Base-by-base conservation (phyloP, 75 land plant genomes). In the Azolla pinnata region DNA sequence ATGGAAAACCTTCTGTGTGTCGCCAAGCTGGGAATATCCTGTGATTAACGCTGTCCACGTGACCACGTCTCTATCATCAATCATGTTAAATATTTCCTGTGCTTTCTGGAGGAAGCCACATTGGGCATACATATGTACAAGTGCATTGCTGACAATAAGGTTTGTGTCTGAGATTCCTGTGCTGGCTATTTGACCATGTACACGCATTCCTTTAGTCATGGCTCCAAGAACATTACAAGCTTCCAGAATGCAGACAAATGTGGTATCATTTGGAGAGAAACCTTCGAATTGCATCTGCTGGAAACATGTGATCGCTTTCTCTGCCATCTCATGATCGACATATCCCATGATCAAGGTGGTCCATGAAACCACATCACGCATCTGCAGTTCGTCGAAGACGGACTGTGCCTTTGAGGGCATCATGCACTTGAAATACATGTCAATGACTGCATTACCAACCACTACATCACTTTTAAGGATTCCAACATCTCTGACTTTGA, bases 351-450 rank as follows among this genome's bases (percentile, higher is more conserved):
- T 52, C 71, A 80, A 66, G 17, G 80, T 61, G 64, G 76, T 80
- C 82, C 80, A 80, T 28, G 75, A 62, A 42, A 79, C 80, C 44
- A 72, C 67, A 68, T 69, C 75, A 47, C 68, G 29, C 9, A n/a
- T 57, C 28, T 59, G 61, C 56, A 72, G 54, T 18, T 38, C 33
- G 20, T 76, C 62, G 53, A 80, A 80, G 21, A 71, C 61, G 25
- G 47, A 12, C 49, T 45, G 48, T 9, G 74, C 57, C 19, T 21
- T 45, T 9, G 63, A 78, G 4, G 71, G 32, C 32, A 40, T 56
- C 32, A 75, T 69, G 56, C 62, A 62, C 30, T 75, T 75, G 42
- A 61, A 68, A 52, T 79, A 79, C 84, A 81, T 79, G 60, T 75
- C 57, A 19, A 81, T 33, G 54, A 81, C 55, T 27, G 84, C 78